Conservation (phyloP, 208 protist species). For the Leishmania braziliensis region DNA sequence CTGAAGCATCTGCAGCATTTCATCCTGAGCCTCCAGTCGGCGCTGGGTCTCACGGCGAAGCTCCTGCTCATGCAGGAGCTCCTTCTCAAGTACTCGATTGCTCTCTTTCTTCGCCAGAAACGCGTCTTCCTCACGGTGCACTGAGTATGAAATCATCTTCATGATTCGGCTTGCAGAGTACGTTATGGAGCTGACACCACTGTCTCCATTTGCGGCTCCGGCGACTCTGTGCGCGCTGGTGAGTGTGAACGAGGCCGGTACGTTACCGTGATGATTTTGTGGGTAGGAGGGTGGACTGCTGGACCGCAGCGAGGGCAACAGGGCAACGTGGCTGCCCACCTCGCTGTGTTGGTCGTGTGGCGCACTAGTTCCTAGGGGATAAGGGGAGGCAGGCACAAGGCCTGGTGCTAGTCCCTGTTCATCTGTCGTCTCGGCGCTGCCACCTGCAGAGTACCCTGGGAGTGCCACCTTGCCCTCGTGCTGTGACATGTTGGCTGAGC, state of each 20-base stretch:
- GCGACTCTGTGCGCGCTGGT: constrained; percentile 17
- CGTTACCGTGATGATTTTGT: constrained; percentile 27
- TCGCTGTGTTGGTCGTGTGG: constrained; percentile 8
- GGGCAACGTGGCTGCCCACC: constrained; percentile 4
- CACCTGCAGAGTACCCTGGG: constrained; percentile 8
- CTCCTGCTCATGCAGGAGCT: constrained; percentile 51
- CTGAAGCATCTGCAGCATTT: constrained; percentile 22
- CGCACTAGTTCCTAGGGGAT: neutral
- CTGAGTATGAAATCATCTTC: constrained; percentile 54
- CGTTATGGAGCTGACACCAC: constrained; percentile 11
- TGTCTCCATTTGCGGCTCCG: constrained; percentile 6
- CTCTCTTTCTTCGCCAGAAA: constrained; percentile 65
- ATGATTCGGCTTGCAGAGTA: constrained; percentile 46
- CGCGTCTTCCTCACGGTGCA: constrained; percentile 59
- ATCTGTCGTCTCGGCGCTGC: constrained; percentile 3
- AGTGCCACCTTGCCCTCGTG: constrained; percentile 19
- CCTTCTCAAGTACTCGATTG: constrained; percentile 67
- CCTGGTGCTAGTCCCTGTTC: constrained; percentile 15
- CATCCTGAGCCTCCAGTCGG: constrained; percentile 31
- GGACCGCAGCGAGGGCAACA: constrained; percentile 16
- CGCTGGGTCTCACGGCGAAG: constrained; percentile 30
- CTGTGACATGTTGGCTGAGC: constrained; percentile 15
- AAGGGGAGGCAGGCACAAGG: neutral
- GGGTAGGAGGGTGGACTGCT: constrained; percentile 24
- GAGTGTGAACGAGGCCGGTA: constrained; percentile 18